Evolutionary conservation across 345 rosid species (phyloP), one percentile per base, ranked within the genome.

Genomic region (Angophora floribunda): DNA sequence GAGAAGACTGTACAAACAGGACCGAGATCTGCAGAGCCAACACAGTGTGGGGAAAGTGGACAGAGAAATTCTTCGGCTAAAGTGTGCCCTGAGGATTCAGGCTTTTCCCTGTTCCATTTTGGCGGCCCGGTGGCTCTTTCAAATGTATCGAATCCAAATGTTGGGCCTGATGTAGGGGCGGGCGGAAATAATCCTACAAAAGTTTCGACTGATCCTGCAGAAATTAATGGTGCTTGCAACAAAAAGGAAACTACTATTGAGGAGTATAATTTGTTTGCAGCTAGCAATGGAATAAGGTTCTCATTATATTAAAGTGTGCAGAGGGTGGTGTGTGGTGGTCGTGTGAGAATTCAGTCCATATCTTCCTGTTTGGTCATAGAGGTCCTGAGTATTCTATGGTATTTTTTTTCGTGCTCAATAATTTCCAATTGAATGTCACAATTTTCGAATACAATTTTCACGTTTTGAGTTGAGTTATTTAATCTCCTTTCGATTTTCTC

Each of bases 221-320:
- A 92, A 89, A 90, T 92, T n/a, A 91, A 90, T 90, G 89, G 91
- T 52, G 92, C 89, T 88, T 90, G 94, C 93, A 88, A 88, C 89
- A 92, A 94, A 87, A 94, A 90, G 90, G 95, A 92, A 91, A 89
- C 91, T 61, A 87, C 91, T 22, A 85, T 94, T 70, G 97, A 95
- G 91, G 96, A 98, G 88, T 97, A 98, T 94, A 96, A 95, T 93
- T 92, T 97, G 96, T 98, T 98, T 93, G 97, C 97, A 22, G 92
- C 93, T 52, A 95, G 94, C 78, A 95, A 94, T 65, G 93, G 95
- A 86, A 45, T 94, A 86, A 92, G 94, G 89, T 96, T 96, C 95
- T 93, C 97, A 52, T 88, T 96, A 91, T 94, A 93, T 92, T 94
- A 89, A 92, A 87, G 87, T 51, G 86, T 82, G 85, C 87, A 90